Percentiles rank a stretch among this genome's conserved stretches.
Conservation (phyloP, 768 basidiomycete genomes). For the Tricholoma furcatifolium region DNA sequence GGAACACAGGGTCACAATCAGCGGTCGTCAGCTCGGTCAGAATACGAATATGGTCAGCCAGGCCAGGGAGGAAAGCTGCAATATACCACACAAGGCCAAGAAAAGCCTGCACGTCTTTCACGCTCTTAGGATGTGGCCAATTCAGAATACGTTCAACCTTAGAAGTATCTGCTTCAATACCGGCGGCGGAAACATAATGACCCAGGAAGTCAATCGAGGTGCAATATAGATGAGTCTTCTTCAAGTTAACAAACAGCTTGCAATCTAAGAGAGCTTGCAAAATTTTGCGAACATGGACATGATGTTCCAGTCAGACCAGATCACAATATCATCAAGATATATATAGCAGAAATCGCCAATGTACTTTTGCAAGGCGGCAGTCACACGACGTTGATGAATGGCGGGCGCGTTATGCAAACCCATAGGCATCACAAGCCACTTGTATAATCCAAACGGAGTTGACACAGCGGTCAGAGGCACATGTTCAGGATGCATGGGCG, state of each 20-base stretch:
- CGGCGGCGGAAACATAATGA: neutral
- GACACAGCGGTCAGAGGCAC: too few species aligned
- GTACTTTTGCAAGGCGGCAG: too few species aligned
- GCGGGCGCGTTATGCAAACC: too few species aligned
- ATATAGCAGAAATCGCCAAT: too few species aligned
- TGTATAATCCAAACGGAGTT: too few species aligned
- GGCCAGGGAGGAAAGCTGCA: conserved; percentile 19
- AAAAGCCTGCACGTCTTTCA: conserved; percentile 14
- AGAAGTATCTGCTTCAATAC: conserved; percentile 3
- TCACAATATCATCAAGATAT: too few species aligned
- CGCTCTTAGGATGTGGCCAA: conserved; percentile 18
- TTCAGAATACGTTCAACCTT: conserved; percentile 21
- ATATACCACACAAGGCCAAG: conserved; percentile 21
- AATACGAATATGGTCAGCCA: conserved; percentile 11
- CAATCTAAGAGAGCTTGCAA: too few species aligned
- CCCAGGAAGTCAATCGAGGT: conserved; percentile 10
- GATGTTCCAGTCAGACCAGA: too few species aligned
- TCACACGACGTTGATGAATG: too few species aligned
- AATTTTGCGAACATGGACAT: too few species aligned
- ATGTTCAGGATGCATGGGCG: conserved; percentile 23
- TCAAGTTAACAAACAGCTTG: too few species aligned
- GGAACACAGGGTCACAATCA: conserved; percentile 5
- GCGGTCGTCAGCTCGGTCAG: neutral
- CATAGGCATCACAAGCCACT: too few species aligned
- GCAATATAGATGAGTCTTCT: conserved; percentile 23